Base-by-base conservation (phyloP, 208 protist genomes). In the Wallacemonas sp. region DNA sequence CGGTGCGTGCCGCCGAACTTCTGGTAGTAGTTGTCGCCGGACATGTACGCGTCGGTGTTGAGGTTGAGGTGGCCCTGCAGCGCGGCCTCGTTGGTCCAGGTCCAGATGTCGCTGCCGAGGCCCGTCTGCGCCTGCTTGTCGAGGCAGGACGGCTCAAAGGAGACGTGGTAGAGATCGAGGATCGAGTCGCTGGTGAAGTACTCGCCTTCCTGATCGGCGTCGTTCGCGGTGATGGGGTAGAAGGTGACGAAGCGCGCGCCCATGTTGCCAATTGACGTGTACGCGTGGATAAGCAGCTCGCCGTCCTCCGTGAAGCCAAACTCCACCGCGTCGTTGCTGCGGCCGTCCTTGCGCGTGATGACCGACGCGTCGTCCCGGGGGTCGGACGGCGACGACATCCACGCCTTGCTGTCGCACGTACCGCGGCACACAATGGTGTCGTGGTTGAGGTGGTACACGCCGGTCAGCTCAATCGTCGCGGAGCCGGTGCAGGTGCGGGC, bases 1-100 rank as follows among this genome's bases (percentile, higher is more conserved):
- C 70, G 76, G 63, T 96, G 91, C 26, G 91, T 93, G 65, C 91
- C 91, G 22, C 87, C 87, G 65, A 96, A 96, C 74, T 91, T 94
- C 41, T 94, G 91, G 70, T 83, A 96, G 73, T 93, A 96, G 82
- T 92, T 94, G 55, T 88, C 81, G 29, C 86, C 86, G n/a, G 65
- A 75, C 57, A 70, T 78, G 75, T 93, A 94, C 20, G 41, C 67
- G 54, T 81, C 64, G 1, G 77, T 81, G 7, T 68, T 39, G 25
- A 64, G 71, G 76, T 95, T 92, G 16, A 92, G 65, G 44, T 85
- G 78, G 68, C 89, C 74, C 20, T 57, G 46, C 33, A 79, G 33
- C 5, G 29, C 28, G 5, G 52, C 67, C 45, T 61, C 23, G 65
- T 84, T 44, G n/a, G 67, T 74, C 79, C 82, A 95, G 25, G 57